Base-by-base conservation (phyloP, 148 eudicot genomes). In the Silene latifolia region DNA sequence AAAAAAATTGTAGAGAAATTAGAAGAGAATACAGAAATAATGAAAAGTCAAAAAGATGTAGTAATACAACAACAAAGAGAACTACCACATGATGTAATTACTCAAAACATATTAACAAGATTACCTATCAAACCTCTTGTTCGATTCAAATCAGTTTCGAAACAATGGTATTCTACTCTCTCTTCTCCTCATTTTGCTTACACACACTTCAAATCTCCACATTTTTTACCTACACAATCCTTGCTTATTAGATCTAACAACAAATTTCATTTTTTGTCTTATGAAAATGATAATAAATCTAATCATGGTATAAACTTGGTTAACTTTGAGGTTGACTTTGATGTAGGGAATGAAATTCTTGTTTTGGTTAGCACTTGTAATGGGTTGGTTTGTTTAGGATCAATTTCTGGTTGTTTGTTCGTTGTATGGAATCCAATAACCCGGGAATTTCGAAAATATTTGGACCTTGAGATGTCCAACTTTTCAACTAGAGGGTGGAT, bases 101-200 rank as follows among this genome's bases (percentile, higher is more conserved):
- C 21, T 10, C 35, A 59, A 7, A 67, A 77, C 8, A 77, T 77
- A 18, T 21, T 77, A 10, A 77, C 27, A 2, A 77, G 47, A 24
- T 56, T 77, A 15, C 74, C 69, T 10, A 61, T 77, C 48, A 74
- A 64, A 74, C 24, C 71, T 0, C 29, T 74, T 9, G 0, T 74
- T 7, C 18, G 23, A 32, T 61, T 62, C 63, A 77, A 71, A 19
- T 77, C 21, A 13, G 70, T 77, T 12, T 77, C 79, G 4, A 77
- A 77, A 71, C 57, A 14, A 63, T 77, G 79, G 79, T 62, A 77
- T 12, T 77, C 74, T n/a, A 7, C 62, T 27, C 18, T 77, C 35
- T 70, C 79, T 12, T 77, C 74, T 70, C 23, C 47, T 35, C 39
- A n/a, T 4, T 77, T 76, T 25, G 67, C 73, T 59, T 47, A 57